Base-by-base conservation (phyloP, 495 filamentous ascomycete species). In the Penicillium riverlandense region DNA sequence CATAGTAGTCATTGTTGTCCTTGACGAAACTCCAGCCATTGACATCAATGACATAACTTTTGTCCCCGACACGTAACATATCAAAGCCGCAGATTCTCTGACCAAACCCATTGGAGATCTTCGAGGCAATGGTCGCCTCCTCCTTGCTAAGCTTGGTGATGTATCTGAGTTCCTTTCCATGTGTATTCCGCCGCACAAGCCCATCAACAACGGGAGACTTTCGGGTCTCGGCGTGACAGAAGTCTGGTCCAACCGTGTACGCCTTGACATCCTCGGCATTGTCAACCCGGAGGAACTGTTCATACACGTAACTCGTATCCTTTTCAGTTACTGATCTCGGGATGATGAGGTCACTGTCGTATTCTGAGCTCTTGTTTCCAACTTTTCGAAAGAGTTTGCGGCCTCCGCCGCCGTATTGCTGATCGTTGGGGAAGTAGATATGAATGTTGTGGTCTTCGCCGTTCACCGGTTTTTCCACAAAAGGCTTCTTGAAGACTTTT, bases 11-110 rank as follows among this genome's bases (percentile, higher is more conserved):
- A 37, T 96, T 89, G 57, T 99, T 99, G 64, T 99, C 92, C 64
- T 99, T 99, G 57, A 99, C 92, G 58, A 99, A 99, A 56, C 91
- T 96, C 92, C 92, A 99, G 12, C 92, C 92, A 62, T 99, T 99
- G 47, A 99, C 94, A 58, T 99, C 92, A 48, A 99, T 97, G 11
- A 99, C 92, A 65, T 87, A 97, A 62, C 91, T 97, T 64, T 84
- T 88, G 11, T 87, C 86, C 22, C 77, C 82, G 2, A 87, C 85
- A 12, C 92, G 83, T 41, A 99, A 77, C 54, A 99, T 76, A 60
- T 99, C 92, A 58, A 99, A 99, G 4, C 92, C 92, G 60, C 92
- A 99, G 11, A 99, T 90, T 33, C 86, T 70, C 63, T 99, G 92
- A 7, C 90, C 94, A 65, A 99, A 99, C 2, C 87, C 84, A 43